A percentile compares a stretch with the other conserved stretches of the same genome.
Conservation (phyloP, 345 rosid species). For the Isatis tinctoria region DNA sequence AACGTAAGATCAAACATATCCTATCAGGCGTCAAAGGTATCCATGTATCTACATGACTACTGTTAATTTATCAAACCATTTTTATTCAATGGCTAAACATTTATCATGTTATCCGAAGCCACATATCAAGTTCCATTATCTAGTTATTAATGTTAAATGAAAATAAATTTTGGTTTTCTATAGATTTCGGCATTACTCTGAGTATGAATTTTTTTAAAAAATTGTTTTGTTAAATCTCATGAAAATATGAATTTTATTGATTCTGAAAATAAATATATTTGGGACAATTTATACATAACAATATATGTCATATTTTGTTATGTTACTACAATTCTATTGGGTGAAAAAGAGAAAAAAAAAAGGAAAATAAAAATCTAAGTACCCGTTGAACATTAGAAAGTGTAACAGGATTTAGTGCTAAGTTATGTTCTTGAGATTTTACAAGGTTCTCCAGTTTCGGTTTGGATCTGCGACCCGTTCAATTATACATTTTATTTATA, state of each 20-base stretch:
- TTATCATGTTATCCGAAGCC: neutral
- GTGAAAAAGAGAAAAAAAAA: too few relatives aligned
- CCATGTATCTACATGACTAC: slow-evolving; percentile 23
- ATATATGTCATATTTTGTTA: neutral
- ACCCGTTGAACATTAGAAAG: neutral
- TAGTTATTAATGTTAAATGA: neutral
- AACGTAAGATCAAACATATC: slow-evolving; percentile 69
- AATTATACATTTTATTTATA: neutral
- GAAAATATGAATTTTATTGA: neutral
- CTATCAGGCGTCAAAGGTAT: slow-evolving; percentile 74
- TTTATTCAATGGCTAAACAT: neutral
- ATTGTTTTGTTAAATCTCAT: neutral
- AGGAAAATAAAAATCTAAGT: too few relatives aligned
- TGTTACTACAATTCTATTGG: neutral
- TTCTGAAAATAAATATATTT: neutral
- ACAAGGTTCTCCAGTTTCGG: too few relatives aligned
- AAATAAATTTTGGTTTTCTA: neutral
- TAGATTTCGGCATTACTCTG: neutral
- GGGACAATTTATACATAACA: neutral
- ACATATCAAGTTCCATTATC: neutral
- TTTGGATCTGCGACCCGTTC: neutral
- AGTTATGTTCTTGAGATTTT: neutral
- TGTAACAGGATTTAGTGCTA: neutral
- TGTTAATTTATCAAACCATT: neutral
- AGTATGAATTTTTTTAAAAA: neutral